These are phyloP conservation scores for Fraxinus xanthoxyloides DNA, from an alignment of 305 asterid genomes.

Conservation along the genomic window DNA sequence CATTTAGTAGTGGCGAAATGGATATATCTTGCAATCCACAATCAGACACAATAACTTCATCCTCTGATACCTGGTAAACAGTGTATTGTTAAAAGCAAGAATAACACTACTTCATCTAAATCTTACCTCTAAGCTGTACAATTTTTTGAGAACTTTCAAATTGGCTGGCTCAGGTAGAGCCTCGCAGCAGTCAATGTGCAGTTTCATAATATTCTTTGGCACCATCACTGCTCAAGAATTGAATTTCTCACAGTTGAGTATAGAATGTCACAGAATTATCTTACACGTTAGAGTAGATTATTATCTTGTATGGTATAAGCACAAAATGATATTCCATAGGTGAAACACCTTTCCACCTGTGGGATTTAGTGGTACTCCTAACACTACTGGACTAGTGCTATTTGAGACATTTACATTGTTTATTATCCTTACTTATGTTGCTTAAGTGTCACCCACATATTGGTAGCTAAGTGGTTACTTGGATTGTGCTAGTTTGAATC, in stretches of 20 bases:
- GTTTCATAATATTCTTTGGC: slow-evolving; percentile 73
- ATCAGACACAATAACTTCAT: slow-evolving; percentile 72
- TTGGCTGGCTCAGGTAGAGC: slow-evolving; percentile 65
- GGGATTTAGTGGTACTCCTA: too few relatives aligned
- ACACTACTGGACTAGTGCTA: too few relatives aligned
- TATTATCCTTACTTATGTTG: too few relatives aligned
- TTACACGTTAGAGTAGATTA: slow-evolving; percentile 1
- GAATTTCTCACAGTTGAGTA: slow-evolving; percentile 21
- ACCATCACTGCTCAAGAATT: slow-evolving; percentile 62
- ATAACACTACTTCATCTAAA: slow-evolving; percentile 15
- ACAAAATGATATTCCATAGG: not conserved
- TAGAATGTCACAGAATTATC: slow-evolving; percentile 15
- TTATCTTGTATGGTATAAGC: not conserved
- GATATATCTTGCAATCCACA: slow-evolving; percentile 51
- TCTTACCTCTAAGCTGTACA: slow-evolving; percentile 78
- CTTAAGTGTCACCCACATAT: too few relatives aligned
- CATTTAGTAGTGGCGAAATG: too few relatives aligned
- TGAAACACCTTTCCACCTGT: not conserved
- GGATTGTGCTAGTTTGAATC: too few relatives aligned
- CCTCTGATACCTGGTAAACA: slow-evolving; percentile 76
- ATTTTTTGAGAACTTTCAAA: slow-evolving; percentile 63
- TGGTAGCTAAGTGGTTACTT: too few relatives aligned
- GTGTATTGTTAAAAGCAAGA: slow-evolving; percentile 22
- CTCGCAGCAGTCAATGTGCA: slow-evolving; percentile 72
- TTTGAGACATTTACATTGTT: too few relatives aligned